These are phyloP conservation scores for Penicillium parvum DNA, from an alignment of 495 filamentous ascomycete species.

Conservation along the genomic window DNA sequence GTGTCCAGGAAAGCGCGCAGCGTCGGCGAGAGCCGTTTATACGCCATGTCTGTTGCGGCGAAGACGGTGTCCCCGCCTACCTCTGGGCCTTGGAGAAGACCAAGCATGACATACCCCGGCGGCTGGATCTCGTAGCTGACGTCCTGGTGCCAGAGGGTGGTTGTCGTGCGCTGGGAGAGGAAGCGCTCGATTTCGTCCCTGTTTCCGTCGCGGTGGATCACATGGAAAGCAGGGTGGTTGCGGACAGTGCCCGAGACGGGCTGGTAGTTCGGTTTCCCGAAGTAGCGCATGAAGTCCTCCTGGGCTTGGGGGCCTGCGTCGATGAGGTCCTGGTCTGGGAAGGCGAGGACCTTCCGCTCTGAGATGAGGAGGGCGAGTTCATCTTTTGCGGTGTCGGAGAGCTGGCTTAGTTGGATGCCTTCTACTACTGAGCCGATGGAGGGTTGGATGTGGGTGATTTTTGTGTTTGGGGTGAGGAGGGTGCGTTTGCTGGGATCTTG, in stretches of 20 bases:
- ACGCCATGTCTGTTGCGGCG: slow-evolving; percentile 70
- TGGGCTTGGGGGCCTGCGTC: slow-evolving; percentile 63
- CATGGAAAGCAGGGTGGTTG: slow-evolving; percentile 54
- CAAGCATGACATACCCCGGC: slow-evolving; percentile 55
- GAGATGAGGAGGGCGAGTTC: slow-evolving; percentile 74
- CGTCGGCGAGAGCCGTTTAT: slow-evolving; percentile 63
- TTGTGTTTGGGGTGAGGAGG: slow-evolving; percentile 45
- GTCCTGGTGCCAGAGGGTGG: slow-evolving; percentile 58
- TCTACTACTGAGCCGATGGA: slow-evolving; percentile 67
- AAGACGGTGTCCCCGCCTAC: slow-evolving; percentile 76
- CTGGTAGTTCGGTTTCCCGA: slow-evolving; percentile 59
- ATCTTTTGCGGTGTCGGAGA: slow-evolving; percentile 67
- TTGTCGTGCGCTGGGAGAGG: slow-evolving; percentile 51
- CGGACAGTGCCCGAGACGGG: slow-evolving; percentile 51
- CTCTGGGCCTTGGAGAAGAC: slow-evolving; percentile 51
- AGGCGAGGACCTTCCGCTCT: slow-evolving; percentile 73
- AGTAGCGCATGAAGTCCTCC: slow-evolving; percentile 52
- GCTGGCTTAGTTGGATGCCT: slow-evolving; percentile 65
- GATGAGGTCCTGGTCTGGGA: slow-evolving; percentile 67
- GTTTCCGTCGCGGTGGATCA: slow-evolving; percentile 58
- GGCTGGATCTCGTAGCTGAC: slow-evolving; percentile 58
- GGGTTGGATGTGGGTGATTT: slow-evolving; percentile 61
- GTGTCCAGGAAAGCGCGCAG: slow-evolving; percentile 72
- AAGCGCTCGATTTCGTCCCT: slow-evolving; percentile 51
- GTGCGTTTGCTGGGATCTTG: slow-evolving; percentile 55